phyloP scores from a whole-genome alignment of 192 early-diverging fungal genomes.

The Cetraspora pellucida region DNA sequence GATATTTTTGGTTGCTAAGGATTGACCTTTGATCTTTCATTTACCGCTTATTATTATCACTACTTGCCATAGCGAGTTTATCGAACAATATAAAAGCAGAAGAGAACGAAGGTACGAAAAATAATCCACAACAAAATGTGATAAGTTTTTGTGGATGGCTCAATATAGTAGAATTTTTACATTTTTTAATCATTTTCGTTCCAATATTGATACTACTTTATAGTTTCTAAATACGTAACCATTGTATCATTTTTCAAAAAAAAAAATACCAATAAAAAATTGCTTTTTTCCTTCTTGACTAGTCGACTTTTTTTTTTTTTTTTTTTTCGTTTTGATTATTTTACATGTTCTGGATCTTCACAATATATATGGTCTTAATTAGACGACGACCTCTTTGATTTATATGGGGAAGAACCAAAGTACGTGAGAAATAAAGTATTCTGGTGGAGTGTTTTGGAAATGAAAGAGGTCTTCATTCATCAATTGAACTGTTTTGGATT shows the following conservation, averaged over 20 bases:
- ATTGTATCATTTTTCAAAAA: neutral
- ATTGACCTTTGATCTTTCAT: neutral
- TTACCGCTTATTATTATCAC: neutral
- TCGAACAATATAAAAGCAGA: neutral
- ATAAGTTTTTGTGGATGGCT: neutral
- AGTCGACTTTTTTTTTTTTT: neutral
- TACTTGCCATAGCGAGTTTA: neutral
- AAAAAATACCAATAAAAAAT: neutral
- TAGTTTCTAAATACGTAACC: neutral
- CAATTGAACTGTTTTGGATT: neutral
- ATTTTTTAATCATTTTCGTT: neutral
- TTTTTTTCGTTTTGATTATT: neutral
- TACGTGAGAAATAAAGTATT: neutral
- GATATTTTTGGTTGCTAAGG: neutral
- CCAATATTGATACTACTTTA: neutral
- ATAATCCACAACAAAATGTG: neutral
- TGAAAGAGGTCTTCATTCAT: neutral
- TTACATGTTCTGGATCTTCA: neutral
- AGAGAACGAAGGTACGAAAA: neutral
- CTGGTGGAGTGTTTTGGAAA: neutral
- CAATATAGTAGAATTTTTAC: neutral
- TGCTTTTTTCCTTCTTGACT: neutral
- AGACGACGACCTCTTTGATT: conserved; percentile 32
- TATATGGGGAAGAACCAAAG: conserved; percentile 20
- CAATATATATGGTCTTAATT: neutral